phyloP scores from a whole-genome alignment of 163 green algal species.

The Chlorella variabilis region DNA sequence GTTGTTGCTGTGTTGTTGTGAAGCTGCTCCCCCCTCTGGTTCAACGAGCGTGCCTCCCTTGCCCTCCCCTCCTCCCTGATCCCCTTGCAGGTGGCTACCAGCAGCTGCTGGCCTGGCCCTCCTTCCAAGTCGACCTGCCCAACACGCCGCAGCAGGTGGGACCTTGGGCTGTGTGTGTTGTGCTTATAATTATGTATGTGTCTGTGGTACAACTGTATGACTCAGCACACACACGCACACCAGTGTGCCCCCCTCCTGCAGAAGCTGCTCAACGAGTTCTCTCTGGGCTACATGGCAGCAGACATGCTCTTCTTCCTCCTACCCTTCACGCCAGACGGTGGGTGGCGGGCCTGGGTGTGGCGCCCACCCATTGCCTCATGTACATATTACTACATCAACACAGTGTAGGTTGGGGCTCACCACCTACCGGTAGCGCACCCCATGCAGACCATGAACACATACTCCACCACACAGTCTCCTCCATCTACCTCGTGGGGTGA shows the following conservation, averaged over 20 bases:
- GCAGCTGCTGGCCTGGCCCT: too few relatives aligned
- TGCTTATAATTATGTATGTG: neutral
- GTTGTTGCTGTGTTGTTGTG: too few relatives aligned
- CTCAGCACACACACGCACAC: too few relatives aligned
- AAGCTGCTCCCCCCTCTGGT: too few relatives aligned
- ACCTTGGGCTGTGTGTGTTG: too few relatives aligned
- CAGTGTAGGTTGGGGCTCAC: neutral
- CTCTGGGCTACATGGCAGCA: constrained; percentile 48
- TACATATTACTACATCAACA: neutral
- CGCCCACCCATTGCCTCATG: neutral
- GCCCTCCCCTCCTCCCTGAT: too few relatives aligned
- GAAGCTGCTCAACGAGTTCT: constrained; percentile 43
- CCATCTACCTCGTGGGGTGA: constrained; percentile 40
- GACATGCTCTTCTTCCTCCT: constrained; percentile 46
- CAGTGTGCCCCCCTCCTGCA: neutral
- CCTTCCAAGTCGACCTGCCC: constrained; percentile 27
- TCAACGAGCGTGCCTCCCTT: too few relatives aligned
- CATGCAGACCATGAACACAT: constrained; percentile 33
- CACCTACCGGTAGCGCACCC: too few relatives aligned
- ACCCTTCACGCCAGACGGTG: constrained; percentile 35
- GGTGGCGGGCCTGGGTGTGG: too few relatives aligned
- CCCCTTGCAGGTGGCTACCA: too few relatives aligned
- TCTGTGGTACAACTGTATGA: neutral
- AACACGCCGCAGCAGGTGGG: constrained; percentile 34
- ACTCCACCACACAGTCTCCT: constrained; percentile 35